Base-by-base conservation (phyloP, 2,329 filamentous ascomycete species). In the Penicillium sp. region DNA sequence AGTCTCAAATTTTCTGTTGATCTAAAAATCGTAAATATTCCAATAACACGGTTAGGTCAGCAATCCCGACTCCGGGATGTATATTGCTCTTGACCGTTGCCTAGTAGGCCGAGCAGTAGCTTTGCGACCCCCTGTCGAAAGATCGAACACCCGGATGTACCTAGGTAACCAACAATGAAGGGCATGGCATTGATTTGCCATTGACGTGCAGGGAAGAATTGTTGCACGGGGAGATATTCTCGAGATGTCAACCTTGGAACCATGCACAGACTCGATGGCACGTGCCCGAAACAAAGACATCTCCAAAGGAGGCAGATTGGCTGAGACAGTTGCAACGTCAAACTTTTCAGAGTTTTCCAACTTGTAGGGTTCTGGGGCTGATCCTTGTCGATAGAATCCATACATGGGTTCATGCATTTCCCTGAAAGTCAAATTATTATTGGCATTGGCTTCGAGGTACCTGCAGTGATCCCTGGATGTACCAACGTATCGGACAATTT, bases 401-500 rank as follows among this genome's bases (percentile, higher is more conserved):
- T 58, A 57, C 44, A 57, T 60, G 63, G 48, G 56, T 57, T 56
- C 49, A 55, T 61, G 54, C 61, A 60, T 34, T 45, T 49, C 38
- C 31, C 39, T 39, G 59, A 59, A 61, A 61, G 34, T 61, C 57
- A 59, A 61, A 59, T 42, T 37, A 59, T 55, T 18, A 53, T 46
- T 50, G 44, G 44, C 24, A 49, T 45, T 35, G 37, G 20, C 16
- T 44, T 38, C 11, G 26, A 54, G 56, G 62, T 63, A 65, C 61
- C 63, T 66, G 61, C 62, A 65, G 61, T 52, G 35, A 31, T 31
- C n/a, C 22, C 24, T 37, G 16, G 10, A 22, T 18, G 39, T 50
- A 48, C 35, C 53, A 32, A 29, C 35, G 31, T 26, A 26, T 63
- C 60, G 62, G 62, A 61, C 55, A 61, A 57, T 65, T 65, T 51